Evolutionary conservation across 2,329 filamentous ascomycete species (phyloP).

Genomic region (Amauroascus niger): DNA sequence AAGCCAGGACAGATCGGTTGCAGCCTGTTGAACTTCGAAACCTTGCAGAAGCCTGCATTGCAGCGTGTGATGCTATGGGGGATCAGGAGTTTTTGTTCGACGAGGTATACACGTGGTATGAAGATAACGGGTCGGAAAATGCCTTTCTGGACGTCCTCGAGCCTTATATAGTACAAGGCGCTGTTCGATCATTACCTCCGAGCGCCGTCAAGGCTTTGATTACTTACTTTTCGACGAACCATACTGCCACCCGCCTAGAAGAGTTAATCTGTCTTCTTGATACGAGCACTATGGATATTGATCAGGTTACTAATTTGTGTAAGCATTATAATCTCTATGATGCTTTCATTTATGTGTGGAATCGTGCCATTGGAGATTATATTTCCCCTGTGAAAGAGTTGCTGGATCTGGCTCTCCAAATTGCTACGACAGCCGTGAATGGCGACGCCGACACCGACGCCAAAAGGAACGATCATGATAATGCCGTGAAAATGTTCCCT

Average conservation of each 20-base stretch:
- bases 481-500: slow-evolving; percentile 84
- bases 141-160: slow-evolving; percentile 84
- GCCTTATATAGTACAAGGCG: slow-evolving; percentile 70
- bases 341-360: slow-evolving; percentile 95
- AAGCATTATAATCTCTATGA: slow-evolving; percentile 89
- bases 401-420: slow-evolving; percentile 40
- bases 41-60: slow-evolving; percentile 72
- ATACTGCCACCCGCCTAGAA: slow-evolving; percentile 69
- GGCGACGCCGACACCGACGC: slow-evolving; percentile 45
- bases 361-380: slow-evolving; percentile 77
- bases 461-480: slow-evolving; percentile 47
- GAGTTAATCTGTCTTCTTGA: slow-evolving; percentile 92
- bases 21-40: slow-evolving; percentile 59
- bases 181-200: slow-evolving; percentile 67
- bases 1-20: slow-evolving; percentile 41
- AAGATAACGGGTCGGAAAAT: slow-evolving; percentile 61
- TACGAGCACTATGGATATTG: slow-evolving; percentile 81
- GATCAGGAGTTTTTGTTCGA: slow-evolving; percentile 82
- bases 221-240: slow-evolving; percentile 64
- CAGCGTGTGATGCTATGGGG: slow-evolving; percentile 66
- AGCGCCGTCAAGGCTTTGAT: slow-evolving; percentile 79
- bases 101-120: slow-evolving; percentile 81
- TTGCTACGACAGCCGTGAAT: slow-evolving; percentile 23
- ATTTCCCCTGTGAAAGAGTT: slow-evolving; percentile 83
- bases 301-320: slow-evolving; percentile 83